phyloP scores from a whole-genome alignment of 2,329 filamentous ascomycete genomes.

The Cryphonectria radicalis region DNA sequence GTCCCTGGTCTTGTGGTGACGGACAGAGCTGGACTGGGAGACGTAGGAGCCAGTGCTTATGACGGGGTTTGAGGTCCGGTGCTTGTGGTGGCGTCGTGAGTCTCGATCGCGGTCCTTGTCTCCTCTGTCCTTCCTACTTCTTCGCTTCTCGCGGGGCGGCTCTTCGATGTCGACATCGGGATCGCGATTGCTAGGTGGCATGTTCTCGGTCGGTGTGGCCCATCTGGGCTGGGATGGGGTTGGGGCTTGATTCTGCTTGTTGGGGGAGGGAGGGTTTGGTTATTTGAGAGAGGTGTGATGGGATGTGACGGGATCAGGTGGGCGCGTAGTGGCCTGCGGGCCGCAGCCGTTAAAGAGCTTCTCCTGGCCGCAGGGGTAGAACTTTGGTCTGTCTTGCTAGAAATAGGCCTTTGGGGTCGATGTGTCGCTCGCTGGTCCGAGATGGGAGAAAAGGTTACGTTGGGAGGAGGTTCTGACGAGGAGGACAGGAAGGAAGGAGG shows the following conservation, averaged over 20 bases:
- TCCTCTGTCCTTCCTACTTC: slow-evolving; percentile 27
- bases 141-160: slow-evolving; percentile 33
- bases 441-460: neutral
- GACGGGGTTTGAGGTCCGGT: slow-evolving; percentile 47
- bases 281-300: slow-evolving; percentile 2
- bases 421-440: neutral
- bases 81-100: slow-evolving; percentile 46
- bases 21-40: slow-evolving; percentile 40
- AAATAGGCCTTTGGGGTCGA: neutral
- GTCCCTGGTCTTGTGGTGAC: slow-evolving; percentile 36
- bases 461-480: neutral
- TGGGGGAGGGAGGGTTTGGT: neutral
- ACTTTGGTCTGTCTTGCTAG: neutral
- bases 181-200: slow-evolving; percentile 32
- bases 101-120: slow-evolving; percentile 41
- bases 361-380: neutral
- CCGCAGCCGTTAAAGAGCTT: slow-evolving; percentile 2
- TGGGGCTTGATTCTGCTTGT: neutral
- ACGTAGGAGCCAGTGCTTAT: slow-evolving; percentile 43
- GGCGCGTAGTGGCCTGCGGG: slow-evolving; percentile 11
- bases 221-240: slow-evolving; percentile 17
- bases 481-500: neutral
- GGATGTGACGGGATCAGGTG: slow-evolving; percentile 5
- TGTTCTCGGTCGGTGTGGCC: slow-evolving; percentile 21
- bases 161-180: slow-evolving; percentile 29